Evolutionary conservation across 768 basidiomycete species (phyloP), one percentile per base, ranked within the genome.

Genomic region (Paxillus ammoniavirescens): DNA sequence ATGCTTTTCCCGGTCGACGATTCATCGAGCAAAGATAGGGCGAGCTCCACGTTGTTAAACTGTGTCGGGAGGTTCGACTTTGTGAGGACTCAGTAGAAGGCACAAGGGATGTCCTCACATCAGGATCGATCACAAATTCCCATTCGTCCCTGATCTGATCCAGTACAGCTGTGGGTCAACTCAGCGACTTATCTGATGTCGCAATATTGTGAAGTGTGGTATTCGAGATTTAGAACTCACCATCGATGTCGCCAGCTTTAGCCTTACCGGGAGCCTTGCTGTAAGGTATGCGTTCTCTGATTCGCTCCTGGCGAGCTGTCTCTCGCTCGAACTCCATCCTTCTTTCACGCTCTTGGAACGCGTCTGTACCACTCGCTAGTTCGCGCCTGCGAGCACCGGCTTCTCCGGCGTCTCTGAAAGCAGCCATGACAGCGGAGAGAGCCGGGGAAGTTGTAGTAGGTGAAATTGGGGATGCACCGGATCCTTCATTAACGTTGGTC

Each of bases 21-120:
- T 40, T 86, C 80, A 59, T 94, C 91, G 23, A 99, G 75, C 3
- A 99, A 79, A 61, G 93, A 87, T 14, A 99, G 80, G 4, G 97
- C 95, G 36, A 98, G 78, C 63, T 95, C 89, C 33, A 97, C 95
- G 45, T 89, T 89, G 67, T 97, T 96, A 73, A 98, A 99, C 87
- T 94, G 62, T 23, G 56, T 33, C 12, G 35, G 35, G 28, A 44
- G 26, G 56, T 38, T 41, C 42, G 60, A 57, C 36, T 47, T 50
- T 40, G 40, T 49, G 41, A 56, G 18, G 50, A 26, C 18, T 21
- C 21, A 49, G 42, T 47, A 23, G 43, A 40, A 17, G 18, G 44
- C 15, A 17, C 49, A 44, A 42, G 40, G 46, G 42, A 40, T 55
- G 49, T 21, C 61, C 82, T 73, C 68, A 92, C 91, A 69, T 92